phyloP scores from a whole-genome alignment of 495 filamentous ascomycete genomes.

The Podospora sp. region DNA sequence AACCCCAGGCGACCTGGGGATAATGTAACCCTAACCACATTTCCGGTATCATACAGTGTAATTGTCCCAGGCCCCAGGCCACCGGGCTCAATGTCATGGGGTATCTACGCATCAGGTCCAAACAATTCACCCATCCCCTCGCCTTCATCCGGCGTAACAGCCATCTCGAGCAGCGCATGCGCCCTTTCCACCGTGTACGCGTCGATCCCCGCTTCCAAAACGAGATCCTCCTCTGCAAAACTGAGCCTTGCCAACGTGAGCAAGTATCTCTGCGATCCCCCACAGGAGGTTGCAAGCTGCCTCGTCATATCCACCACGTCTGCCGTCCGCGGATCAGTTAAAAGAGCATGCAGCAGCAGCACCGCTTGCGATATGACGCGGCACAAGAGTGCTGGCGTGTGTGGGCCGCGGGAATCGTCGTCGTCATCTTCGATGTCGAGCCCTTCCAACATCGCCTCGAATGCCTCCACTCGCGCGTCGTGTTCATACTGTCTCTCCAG shows the following conservation, averaged over 20 bases:
- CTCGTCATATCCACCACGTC: constrained; percentile 38
- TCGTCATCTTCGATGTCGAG: neutral
- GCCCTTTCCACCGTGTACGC: constrained; percentile 49
- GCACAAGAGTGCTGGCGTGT: constrained; percentile 21
- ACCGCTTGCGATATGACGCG: constrained; percentile 35
- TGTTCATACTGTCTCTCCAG: neutral
- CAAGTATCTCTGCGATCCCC: constrained; percentile 46
- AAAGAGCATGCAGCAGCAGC: constrained; percentile 45
- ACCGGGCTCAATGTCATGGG: neutral
- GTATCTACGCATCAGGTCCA: constrained; percentile 18
- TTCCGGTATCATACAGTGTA: neutral
- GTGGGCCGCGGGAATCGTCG: neutral
- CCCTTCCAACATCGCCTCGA: neutral
- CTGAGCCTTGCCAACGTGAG: constrained; percentile 48
- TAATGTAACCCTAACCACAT: neutral
- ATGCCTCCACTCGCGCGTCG: neutral
- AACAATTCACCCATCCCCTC: constrained; percentile 46
- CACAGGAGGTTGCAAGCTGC: constrained; percentile 42
- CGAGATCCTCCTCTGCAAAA: constrained; percentile 49
- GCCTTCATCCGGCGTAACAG: constrained; percentile 49
- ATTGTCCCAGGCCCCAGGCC: too few relatives aligned
- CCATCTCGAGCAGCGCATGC: constrained; percentile 50
- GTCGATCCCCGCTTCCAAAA: constrained; percentile 44
- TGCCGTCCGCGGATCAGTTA: constrained; percentile 42
- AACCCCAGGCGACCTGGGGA: too few relatives aligned